These are phyloP conservation scores for Fusarium brachygibbosum DNA, from an alignment of 2,329 filamentous ascomycete species.

Conservation along the genomic window DNA sequence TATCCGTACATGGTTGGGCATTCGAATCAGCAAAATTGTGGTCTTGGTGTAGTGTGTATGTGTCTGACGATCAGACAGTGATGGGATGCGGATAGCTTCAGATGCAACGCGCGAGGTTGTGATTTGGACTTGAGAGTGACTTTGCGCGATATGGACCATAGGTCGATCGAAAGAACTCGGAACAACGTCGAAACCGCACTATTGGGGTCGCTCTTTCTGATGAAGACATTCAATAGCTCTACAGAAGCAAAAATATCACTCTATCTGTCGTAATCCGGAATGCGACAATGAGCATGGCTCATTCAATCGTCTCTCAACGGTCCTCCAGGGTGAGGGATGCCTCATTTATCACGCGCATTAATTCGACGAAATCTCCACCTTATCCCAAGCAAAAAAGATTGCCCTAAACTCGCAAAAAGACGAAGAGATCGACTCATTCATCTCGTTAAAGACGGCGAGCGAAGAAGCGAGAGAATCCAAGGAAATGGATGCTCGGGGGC, in stretches of 20 bases:
- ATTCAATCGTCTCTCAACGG: conserved; percentile 39
- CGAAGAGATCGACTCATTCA: conserved; percentile 52
- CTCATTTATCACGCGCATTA: conserved; percentile 33
- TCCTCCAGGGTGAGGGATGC: conserved; percentile 24
- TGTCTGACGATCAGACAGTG: conserved; percentile 40
- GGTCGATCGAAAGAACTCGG: conserved; percentile 14
- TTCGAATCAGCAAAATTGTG: conserved; percentile 1
- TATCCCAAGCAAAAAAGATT: conserved; percentile 44
- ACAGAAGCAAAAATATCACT: conserved; percentile 8
- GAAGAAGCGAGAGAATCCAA: conserved; percentile 48
- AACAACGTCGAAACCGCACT: conserved; percentile 30
- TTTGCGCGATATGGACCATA: conserved; percentile 39
- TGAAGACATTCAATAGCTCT: conserved; percentile 30
- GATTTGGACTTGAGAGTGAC: conserved; percentile 49
- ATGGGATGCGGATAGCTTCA: conserved; percentile 55
- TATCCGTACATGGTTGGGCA: background rate
- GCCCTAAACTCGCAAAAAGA: conserved; percentile 35
- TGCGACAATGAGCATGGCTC: conserved; percentile 52
- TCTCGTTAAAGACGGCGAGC: conserved; percentile 49
- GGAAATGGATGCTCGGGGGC: conserved; percentile 51
- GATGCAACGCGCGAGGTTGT: conserved; percentile 42
- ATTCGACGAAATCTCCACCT: conserved; percentile 32
- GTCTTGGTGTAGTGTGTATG: conserved; percentile 32
- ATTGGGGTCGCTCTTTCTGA: conserved; percentile 31
- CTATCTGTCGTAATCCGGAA: conserved; percentile 48